Evolutionary conservation across 2,329 filamentous ascomycete genomes (phyloP).

Genomic region (Onygenales sp.): DNA sequence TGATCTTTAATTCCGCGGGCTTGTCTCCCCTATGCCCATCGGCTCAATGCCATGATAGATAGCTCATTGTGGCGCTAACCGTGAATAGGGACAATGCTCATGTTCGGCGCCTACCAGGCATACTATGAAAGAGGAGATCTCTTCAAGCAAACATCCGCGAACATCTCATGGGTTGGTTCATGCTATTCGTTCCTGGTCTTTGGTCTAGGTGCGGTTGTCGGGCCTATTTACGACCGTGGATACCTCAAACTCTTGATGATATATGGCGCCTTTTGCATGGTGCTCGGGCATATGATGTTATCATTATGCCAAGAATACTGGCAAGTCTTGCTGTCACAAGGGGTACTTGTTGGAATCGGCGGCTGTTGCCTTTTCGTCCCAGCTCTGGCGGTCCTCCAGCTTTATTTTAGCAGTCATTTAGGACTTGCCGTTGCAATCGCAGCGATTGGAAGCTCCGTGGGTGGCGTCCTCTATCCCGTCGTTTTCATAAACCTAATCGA

Average conservation of each 20-base stretch:
- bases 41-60: no score
- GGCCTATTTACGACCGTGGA: conserved; percentile 45
- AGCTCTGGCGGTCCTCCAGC: conserved; percentile 53
- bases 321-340: conserved; percentile 45
- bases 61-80: no score
- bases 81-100: no score
- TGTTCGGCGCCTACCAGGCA: no score
- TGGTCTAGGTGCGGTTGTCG: conserved; percentile 41
- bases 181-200: conserved; percentile 45
- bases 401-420: conserved; percentile 52
- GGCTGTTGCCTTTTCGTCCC: conserved; percentile 57
- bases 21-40: no score
- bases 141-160: conserved; percentile 8
- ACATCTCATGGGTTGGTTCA: conserved; percentile 45
- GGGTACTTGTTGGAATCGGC: conserved; percentile 43
- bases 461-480: conserved; percentile 48
- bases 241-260: conserved; percentile 37
- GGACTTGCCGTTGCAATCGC: conserved; percentile 52
- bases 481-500: conserved; percentile 33
- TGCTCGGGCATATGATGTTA: conserved; percentile 46
- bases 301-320: conserved; percentile 41
- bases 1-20: no score
- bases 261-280: conserved; percentile 37
- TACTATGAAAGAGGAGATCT: no score
- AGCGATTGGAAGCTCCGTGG: conserved; percentile 46